A percentile compares a stretch with the other conserved stretches of the same genome.
These are phyloP conservation scores for Mycena rebaudengoi DNA, from an alignment of 768 basidiomycete species.

Conservation along the genomic window DNA sequence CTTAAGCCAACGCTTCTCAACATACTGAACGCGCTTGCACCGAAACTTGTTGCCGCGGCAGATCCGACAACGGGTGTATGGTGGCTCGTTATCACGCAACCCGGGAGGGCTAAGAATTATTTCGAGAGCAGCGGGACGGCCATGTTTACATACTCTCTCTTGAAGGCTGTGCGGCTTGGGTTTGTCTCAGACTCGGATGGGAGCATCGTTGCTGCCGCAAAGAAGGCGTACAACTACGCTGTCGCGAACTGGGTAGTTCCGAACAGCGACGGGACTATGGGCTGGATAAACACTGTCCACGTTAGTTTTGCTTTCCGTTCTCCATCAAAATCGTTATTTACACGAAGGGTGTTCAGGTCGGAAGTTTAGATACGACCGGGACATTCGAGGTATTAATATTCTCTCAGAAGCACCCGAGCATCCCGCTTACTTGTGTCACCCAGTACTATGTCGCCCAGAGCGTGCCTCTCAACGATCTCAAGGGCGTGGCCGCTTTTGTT, in stretches of 20 bases:
- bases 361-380: conserved; percentile 48
- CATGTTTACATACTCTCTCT: conserved; percentile 57
- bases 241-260: conserved; percentile 48
- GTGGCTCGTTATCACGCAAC: conserved; percentile 62
- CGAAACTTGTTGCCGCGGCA: conserved; percentile 47
- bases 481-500: conserved; percentile 54
- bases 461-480: conserved; percentile 52
- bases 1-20: conserved; percentile 41
- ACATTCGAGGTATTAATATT: conserved; percentile 44
- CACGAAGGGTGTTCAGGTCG: conserved; percentile 42
- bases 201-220: conserved; percentile 45
- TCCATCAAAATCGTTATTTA: background rate
- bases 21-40: conserved; percentile 44
- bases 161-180: conserved; percentile 55
- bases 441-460: conserved; percentile 55
- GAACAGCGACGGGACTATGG: conserved; percentile 54
- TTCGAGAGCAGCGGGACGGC: conserved; percentile 57
- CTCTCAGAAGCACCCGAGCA: background rate
- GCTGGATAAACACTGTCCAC: conserved; percentile 54
- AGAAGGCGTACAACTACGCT: conserved; percentile 54
- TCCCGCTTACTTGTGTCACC: background rate
- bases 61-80: conserved; percentile 51
- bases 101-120: conserved; percentile 54
- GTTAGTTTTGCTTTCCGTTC: conserved; percentile 33
- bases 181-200: conserved; percentile 49